Evolutionary conservation across 2,329 filamentous ascomycete genomes (phyloP), one percentile per base, ranked within the genome.

Genomic region (Bipolaris gigantea): DNA sequence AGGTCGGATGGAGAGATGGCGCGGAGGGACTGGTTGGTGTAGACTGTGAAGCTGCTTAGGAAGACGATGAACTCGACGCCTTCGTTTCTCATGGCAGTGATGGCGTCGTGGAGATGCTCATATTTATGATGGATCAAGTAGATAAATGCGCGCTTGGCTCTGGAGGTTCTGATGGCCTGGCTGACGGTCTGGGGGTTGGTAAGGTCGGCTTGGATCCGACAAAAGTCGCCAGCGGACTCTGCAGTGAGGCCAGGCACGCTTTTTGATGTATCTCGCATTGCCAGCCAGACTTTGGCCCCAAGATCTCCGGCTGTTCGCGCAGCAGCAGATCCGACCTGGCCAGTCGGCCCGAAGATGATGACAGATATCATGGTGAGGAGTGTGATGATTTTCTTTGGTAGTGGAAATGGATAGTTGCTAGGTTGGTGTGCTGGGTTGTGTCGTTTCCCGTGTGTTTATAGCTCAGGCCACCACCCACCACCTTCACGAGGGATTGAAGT

Each of bases 271-370:
- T 81, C 72, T 11, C 80, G 75, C 76, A 83, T 77, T 1, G 78
- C 80, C 2, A 83, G 75, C 42, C 69, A 68, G 5, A 83, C 78
- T 27, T 75, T 76, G 32, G 76, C 75, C 15, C 78, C 79, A 30
- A 66, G 70, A 30, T 70, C 50, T 9, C 70, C 67, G 25, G 79
- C 78, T 25, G 69, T 67, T 13, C 59, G 67, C 5, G 80, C 79
- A 3, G 73, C 69, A 8, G 65, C 62, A 21, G 74, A 75, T 42
- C 74, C 81, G 27, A 81, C 75, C 8, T 62, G 62, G 41, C 81
- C 81, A 10, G 80, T 80, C 15, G 81, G 74, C 19, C 81, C 80
- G 56, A 83, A 83, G 48, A 83, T 66, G 49, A 83, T 35, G 36
- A 53, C 38, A 4, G 51, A 30, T 30, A 10, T 30, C 27, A 30